Conservation (phyloP, 1,139 yeast species). For the Pichia sp. region DNA sequence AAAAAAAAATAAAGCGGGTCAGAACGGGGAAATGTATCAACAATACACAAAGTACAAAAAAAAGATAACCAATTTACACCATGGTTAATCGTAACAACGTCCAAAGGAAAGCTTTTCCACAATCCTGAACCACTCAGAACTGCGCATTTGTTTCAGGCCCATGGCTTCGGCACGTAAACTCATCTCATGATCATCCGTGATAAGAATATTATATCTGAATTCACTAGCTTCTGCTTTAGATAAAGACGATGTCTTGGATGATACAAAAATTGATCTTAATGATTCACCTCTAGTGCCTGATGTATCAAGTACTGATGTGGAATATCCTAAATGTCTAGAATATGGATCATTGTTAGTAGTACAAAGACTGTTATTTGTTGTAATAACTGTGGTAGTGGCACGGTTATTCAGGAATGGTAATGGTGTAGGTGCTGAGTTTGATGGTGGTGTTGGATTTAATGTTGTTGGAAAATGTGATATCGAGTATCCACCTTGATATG, state of each 20-base stretch:
- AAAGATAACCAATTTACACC: background rate
- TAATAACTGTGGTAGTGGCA: background rate
- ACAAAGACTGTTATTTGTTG: background rate
- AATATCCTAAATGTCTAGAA: background rate
- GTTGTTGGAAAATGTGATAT: slow-evolving; percentile 8
- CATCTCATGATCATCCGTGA: slow-evolving; percentile 73
- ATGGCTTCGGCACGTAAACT: slow-evolving; percentile 57
- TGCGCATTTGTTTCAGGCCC: slow-evolving; percentile 51
- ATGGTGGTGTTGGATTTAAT: background rate
- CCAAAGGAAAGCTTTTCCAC: slow-evolving; percentile 36
- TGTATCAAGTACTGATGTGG: background rate
- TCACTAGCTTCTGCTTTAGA: slow-evolving; percentile 32
- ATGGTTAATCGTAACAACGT: slow-evolving; percentile 24
- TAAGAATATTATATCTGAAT: slow-evolving; percentile 53
- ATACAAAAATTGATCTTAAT: slow-evolving; percentile 9
- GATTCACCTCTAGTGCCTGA: slow-evolving; percentile 12
- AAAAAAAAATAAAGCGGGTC: background rate
- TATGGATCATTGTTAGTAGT: background rate
- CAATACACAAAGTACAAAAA: background rate
- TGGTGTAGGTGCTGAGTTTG: background rate
- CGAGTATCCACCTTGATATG: slow-evolving; percentile 16
- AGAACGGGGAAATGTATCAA: background rate
- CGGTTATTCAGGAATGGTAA: background rate
- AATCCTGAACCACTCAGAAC: slow-evolving; percentile 51
- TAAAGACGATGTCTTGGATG: slow-evolving; percentile 15